Evolutionary conservation across 2,329 filamentous ascomycete species (phyloP).

Genomic region (Ophiocordyceps camponoti-saundersi): DNA sequence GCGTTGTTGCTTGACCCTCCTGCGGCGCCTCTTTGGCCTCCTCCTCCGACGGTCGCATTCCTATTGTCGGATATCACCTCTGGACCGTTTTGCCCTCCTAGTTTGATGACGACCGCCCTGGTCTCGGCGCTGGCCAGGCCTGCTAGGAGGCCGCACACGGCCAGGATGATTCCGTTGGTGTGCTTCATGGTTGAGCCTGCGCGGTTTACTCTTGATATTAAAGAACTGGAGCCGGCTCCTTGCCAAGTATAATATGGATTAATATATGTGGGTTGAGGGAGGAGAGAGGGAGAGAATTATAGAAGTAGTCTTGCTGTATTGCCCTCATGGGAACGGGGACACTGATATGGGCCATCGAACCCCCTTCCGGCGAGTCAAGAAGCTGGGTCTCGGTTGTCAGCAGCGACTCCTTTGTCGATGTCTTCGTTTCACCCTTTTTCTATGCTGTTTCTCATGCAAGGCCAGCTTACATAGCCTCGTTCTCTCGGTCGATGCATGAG

Average conservation of each 20-base stretch:
- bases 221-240: not conserved
- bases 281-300: not conserved
- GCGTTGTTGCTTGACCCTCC: not conserved
- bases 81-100: not conserved
- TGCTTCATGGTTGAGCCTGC: not conserved
- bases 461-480: too few relatives aligned
- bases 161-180: not conserved
- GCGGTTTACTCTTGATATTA: not conserved
- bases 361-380: not conserved
- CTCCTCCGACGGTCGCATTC: not conserved
- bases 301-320: too few relatives aligned
- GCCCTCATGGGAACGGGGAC: not conserved
- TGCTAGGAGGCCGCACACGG: not conserved
- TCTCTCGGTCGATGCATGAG: not conserved
- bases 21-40: too few relatives aligned
- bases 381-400: not conserved
- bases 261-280: not conserved
- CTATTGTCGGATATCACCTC: not conserved
- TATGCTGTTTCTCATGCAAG: too few relatives aligned
- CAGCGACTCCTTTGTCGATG: too few relatives aligned
- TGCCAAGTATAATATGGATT: not conserved
- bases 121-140: not conserved
- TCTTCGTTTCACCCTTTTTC: not conserved
- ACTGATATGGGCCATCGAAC: not conserved
- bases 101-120: not conserved